Evolutionary conservation across 1,284 basidiomycete genomes (phyloP), one percentile per base, ranked within the genome.

Genomic region (Xanthoconium separans): DNA sequence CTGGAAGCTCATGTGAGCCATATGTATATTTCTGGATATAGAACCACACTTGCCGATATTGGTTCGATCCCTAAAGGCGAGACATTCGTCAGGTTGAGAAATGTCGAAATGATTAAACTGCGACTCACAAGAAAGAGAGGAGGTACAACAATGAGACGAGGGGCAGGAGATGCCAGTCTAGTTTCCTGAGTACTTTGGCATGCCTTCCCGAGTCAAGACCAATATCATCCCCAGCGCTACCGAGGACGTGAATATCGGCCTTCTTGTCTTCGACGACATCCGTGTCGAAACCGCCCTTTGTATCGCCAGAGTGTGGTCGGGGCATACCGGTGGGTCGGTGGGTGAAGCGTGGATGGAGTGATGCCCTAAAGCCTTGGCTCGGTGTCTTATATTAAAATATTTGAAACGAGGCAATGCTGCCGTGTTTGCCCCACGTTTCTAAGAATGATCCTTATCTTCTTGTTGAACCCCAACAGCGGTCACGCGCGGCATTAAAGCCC

Each of bases 111-210:
- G 22, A 18, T 20, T 29, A 12, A 29, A 34, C 9, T 5, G 2
- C 18, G 18, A 68, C 78, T 65, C 57, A 81, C 79, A 81, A 61
- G 64, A 78, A 79, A 0, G 76, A 80, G 47, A 81, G 73, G 33
- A 85, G 72, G 62, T 85, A 85, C 4, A 85, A 70, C 27, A 83
- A 57, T 8, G 77, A 74, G 45, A 80, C 69, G 47, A 78, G 71
- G 2, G 80, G 80, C 36, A 81, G 60, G 12, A 81, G 55, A 59
- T 79, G 74, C 51, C 69, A 61, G 58, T 82, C 80, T 39, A 81
- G 64, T 63, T 79, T 81, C 50, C 77, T 24, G 48, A 79, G 62
- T n/a, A 78, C 55, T 44, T 62, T 70, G 16, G 61, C 56, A 42
- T 60, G 63, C 44, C 72, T 68, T 22, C 47, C 55, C 30, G 70